These are phyloP conservation scores for Streptanthus diversifolius DNA, from an alignment of 345 rosid species.

Conservation along the genomic window DNA sequence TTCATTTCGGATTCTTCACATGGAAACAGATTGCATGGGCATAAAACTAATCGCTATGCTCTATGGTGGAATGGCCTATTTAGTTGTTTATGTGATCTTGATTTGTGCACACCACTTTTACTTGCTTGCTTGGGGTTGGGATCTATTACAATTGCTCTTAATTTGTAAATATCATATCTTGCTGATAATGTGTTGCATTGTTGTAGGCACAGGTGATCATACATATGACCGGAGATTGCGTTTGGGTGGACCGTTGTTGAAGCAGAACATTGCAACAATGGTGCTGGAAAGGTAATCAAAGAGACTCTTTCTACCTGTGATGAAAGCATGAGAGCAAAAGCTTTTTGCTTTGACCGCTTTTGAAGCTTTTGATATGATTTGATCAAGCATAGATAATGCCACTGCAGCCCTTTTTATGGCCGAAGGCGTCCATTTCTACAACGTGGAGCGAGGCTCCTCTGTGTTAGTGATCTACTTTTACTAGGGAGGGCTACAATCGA, in stretches of 20 bases:
- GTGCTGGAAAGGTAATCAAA: constrained; percentile 81
- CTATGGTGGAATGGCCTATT: background rate
- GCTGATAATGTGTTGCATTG: constrained; percentile 11
- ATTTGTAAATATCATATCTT: background rate
- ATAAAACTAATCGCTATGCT: background rate
- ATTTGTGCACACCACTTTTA: background rate
- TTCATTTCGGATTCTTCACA: background rate
- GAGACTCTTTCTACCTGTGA: background rate
- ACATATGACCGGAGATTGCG: constrained; percentile 84
- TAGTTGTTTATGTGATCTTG: constrained; percentile 1
- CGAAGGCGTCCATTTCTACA: constrained; percentile 86
- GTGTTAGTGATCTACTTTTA: constrained; percentile 95
- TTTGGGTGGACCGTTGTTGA: constrained; percentile 86
- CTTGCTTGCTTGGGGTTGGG: background rate
- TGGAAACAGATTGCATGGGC: background rate
- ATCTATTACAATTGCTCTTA: background rate
- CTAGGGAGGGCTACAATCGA: constrained; percentile 93
- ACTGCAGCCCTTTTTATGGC: constrained; percentile 94
- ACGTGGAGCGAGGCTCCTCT: constrained; percentile 77
- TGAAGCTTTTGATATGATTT: constrained; percentile 29
- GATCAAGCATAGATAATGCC: constrained; percentile 35
- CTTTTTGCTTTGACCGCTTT: constrained; percentile 28
- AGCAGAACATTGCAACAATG: constrained; percentile 92
- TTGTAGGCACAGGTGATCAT: constrained; percentile 95
- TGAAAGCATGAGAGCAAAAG: constrained; percentile 12